phyloP scores from a whole-genome alignment of 148 eudicot genomes.

The Rhododendron mucronatum region DNA sequence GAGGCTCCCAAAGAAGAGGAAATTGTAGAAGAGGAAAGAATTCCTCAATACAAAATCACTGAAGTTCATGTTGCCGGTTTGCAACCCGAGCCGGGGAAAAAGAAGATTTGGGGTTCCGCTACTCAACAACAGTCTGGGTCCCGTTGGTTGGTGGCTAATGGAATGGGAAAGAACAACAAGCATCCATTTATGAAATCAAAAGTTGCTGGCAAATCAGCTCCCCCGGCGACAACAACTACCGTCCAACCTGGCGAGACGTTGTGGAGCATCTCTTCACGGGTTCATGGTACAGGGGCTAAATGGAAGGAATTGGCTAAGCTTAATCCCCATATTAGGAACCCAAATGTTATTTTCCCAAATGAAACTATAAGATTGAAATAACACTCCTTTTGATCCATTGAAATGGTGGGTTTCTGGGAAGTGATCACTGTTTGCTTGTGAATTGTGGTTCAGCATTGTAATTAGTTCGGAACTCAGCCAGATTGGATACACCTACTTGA shows the following conservation, averaged over 20 bases:
- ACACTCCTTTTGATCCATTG: not conserved
- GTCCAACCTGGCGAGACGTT: constrained; percentile 65
- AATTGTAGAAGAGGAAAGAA: constrained; percentile 34
- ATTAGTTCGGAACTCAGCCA: not conserved
- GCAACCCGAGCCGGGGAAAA: constrained; percentile 65
- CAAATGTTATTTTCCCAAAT: constrained; percentile 48
- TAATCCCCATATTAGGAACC: constrained; percentile 67
- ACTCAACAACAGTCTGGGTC: constrained; percentile 89
- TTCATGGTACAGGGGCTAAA: constrained; percentile 58
- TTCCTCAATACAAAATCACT: constrained; percentile 71
- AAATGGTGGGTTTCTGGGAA: not conserved
- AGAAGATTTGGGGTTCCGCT: constrained; percentile 74
- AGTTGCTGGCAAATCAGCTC: constrained; percentile 33
- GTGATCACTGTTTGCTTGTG: not conserved
- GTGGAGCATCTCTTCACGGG: constrained; percentile 81
- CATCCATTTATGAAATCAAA: constrained; percentile 55
- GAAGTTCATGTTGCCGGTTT: constrained; percentile 88
- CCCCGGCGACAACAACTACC: constrained; percentile 27
- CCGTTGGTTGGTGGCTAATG: constrained; percentile 94
- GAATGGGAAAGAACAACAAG: constrained; percentile 89
- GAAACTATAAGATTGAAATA: constrained; percentile 46
- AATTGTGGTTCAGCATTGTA: not conserved
- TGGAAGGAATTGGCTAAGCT: constrained; percentile 60
- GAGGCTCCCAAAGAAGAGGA: constrained; percentile 39
- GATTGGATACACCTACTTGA: not conserved